Evolutionary conservation across 352 stramenopile genomes (phyloP).

Genomic region (Pythium biforme): DNA sequence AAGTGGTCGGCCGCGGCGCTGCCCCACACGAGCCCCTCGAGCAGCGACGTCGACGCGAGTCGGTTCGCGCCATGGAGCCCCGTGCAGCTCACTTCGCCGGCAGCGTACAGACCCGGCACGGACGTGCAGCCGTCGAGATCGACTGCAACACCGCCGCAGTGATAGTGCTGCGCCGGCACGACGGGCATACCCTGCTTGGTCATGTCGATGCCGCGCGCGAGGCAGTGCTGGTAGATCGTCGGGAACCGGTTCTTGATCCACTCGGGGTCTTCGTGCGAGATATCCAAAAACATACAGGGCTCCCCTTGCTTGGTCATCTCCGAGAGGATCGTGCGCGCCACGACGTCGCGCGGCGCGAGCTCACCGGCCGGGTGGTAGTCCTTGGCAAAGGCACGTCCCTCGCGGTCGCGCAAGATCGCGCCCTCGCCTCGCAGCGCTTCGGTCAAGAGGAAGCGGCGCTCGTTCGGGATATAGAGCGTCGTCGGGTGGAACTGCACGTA

Average conservation of each 20-base stretch:
- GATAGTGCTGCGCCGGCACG: conserved; percentile 93
- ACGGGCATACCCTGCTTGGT: conserved; percentile 88
- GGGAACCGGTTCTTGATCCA: conserved; percentile 89
- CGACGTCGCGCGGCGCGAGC: conserved; percentile 92
- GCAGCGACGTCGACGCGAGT: conserved; percentile 91
- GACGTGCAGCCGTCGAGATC: conserved; percentile 85
- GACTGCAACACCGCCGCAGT: conserved; percentile 92
- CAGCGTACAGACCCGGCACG: conserved; percentile 86
- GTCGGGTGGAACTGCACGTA: conserved; percentile 97
- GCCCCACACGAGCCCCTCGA: conserved; percentile 94
- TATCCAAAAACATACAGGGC: conserved; percentile 91
- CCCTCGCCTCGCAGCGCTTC: conserved; percentile 93
- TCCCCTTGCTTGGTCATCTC: conserved; percentile 85
- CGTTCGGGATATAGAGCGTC: conserved; percentile 86
- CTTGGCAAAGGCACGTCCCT: conserved; percentile 80
- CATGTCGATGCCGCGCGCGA: conserved; percentile 86
- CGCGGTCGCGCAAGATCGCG: conserved; percentile 85
- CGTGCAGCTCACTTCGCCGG: conserved; percentile 92
- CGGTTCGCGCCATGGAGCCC: conserved; percentile 94
- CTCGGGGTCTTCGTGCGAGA: conserved; percentile 84
- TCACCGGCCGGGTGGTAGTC: conserved; percentile 92
- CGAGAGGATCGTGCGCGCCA: conserved; percentile 89
- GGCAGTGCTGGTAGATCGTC: conserved; percentile 82
- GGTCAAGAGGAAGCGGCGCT: conserved; percentile 91
- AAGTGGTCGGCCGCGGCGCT: conserved; percentile 85